Conservation (phyloP, 2,329 filamentous ascomycete genomes). For the Fusarium falciforme region DNA sequence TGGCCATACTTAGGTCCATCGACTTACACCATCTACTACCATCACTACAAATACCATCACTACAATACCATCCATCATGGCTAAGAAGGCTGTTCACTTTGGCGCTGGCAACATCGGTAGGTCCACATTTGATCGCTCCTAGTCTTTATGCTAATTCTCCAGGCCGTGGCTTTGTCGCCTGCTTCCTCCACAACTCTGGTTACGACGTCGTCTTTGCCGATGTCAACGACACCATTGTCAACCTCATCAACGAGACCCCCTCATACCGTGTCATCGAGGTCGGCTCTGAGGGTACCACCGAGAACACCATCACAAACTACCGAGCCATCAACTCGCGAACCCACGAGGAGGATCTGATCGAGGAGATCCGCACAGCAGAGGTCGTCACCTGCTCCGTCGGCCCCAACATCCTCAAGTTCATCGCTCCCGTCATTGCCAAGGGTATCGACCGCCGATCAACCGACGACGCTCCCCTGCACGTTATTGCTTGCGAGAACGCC, state of each 20-base stretch:
- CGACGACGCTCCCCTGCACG: conserved; percentile 76
- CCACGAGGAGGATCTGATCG: conserved; percentile 81
- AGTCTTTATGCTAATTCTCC: conserved; percentile 15
- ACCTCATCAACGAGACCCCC: conserved; percentile 77
- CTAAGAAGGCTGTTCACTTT: conserved; percentile 82
- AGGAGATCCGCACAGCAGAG: conserved; percentile 88
- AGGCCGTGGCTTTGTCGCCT: conserved; percentile 85
- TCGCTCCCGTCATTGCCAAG: conserved; percentile 95
- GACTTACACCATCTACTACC: conserved; percentile 30
- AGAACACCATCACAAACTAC: conserved; percentile 92
- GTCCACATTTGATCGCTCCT: conserved; percentile 26
- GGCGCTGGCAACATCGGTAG: conserved; percentile 85
- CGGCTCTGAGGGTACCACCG: conserved; percentile 82
- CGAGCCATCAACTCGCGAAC: conserved; percentile 95
- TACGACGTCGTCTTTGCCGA: conserved; percentile 98
- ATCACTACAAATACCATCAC: conserved; percentile 13
- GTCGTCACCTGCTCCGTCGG: conserved; percentile 97
- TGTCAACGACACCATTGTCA: conserved; percentile 86
- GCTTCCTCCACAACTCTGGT: conserved; percentile 93
- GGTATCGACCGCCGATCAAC: conserved; percentile 83
- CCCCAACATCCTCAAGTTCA: conserved; percentile 95
- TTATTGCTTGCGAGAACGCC: conserved; percentile 98
- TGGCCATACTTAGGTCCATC: background rate
- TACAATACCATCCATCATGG: conserved; percentile 51
- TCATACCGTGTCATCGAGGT: conserved; percentile 95